Percentiles rank a stretch among this genome's conserved stretches.
phyloP scores from a whole-genome alignment of 225 moss, liverwort and hornwort genomes.

The Takakia lepidozioides region DNA sequence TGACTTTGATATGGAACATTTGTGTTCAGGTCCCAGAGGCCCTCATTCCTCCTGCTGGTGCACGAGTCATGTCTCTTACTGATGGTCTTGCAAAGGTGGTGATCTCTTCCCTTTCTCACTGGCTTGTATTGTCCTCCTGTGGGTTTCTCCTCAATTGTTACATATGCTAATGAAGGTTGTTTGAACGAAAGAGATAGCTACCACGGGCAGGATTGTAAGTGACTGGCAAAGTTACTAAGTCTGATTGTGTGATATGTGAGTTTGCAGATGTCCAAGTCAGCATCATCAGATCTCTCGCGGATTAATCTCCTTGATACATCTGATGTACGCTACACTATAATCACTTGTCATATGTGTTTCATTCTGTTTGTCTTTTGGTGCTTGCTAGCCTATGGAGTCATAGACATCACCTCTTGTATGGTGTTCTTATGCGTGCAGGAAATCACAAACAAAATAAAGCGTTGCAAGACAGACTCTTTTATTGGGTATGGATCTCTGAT shows the following conservation, averaged over 20 bases:
- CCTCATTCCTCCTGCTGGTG: conserved; percentile 84
- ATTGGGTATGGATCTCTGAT: conserved; percentile 44
- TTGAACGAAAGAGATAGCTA: too few relatives aligned
- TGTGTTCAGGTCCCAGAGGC: conserved; percentile 79
- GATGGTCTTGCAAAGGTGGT: conserved; percentile 82
- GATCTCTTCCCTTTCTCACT: neutral
- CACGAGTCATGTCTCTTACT: conserved; percentile 92
- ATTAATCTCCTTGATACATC: conserved; percentile 83
- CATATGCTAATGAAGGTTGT: too few relatives aligned
- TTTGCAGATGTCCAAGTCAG: conserved; percentile 94
- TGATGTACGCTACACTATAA: conserved; percentile 45
- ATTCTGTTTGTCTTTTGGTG: neutral
- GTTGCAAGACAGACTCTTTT: conserved; percentile 89
- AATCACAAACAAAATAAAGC: conserved; percentile 78
- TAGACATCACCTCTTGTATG: neutral
- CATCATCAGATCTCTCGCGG: conserved; percentile 82
- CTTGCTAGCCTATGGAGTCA: neutral
- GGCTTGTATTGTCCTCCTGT: too few relatives aligned
- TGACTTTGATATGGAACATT: too few relatives aligned
- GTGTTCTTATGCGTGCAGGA: conserved; percentile 26
- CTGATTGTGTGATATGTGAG: too few relatives aligned
- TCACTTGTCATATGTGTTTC: neutral
- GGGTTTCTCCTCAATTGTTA: too few relatives aligned
- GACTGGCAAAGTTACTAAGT: too few relatives aligned
- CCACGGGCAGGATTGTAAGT: too few relatives aligned